Evolutionary conservation across 768 basidiomycete species (phyloP).

Genomic region (Xerocomus potaroensis): DNA sequence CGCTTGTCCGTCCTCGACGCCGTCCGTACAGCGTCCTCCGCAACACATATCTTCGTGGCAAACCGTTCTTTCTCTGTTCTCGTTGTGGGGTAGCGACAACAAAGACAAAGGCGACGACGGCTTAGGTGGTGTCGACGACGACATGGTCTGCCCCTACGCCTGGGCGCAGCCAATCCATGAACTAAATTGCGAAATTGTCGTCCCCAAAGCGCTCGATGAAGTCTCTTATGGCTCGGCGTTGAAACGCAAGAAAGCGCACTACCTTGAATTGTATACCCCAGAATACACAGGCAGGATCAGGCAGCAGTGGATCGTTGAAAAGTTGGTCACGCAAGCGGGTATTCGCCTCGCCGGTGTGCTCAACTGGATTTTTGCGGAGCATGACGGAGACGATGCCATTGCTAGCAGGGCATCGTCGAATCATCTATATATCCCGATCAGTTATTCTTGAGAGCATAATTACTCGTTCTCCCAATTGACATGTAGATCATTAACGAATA

Average conservation of each 20-base stretch:
- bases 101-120: constrained; percentile 6
- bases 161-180: constrained; percentile 73
- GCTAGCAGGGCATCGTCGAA: too few relatives aligned
- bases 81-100: neutral
- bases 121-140: constrained; percentile 48
- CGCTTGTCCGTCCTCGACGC: constrained; percentile 46
- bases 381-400: neutral
- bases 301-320: constrained; percentile 69
- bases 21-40: constrained; percentile 4
- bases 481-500: too few relatives aligned
- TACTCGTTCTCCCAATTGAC: too few relatives aligned
- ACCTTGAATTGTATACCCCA: constrained; percentile 77
- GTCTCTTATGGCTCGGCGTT: neutral
- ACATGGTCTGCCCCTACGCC: constrained; percentile 64
- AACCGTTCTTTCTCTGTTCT: constrained; percentile 10
- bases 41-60: constrained; percentile 26
- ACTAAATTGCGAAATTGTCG: constrained; percentile 80
- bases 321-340: constrained; percentile 77
- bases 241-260: constrained; percentile 26
- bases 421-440: too few relatives aligned
- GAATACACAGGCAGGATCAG: constrained; percentile 70
- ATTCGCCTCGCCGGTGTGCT: constrained; percentile 79
- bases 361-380: constrained; percentile 60
- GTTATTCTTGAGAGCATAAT: too few relatives aligned
- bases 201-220: constrained; percentile 68